Evolutionary conservation across 805 yeast genomes (phyloP).

Genomic region (Ogataea kodamae): DNA sequence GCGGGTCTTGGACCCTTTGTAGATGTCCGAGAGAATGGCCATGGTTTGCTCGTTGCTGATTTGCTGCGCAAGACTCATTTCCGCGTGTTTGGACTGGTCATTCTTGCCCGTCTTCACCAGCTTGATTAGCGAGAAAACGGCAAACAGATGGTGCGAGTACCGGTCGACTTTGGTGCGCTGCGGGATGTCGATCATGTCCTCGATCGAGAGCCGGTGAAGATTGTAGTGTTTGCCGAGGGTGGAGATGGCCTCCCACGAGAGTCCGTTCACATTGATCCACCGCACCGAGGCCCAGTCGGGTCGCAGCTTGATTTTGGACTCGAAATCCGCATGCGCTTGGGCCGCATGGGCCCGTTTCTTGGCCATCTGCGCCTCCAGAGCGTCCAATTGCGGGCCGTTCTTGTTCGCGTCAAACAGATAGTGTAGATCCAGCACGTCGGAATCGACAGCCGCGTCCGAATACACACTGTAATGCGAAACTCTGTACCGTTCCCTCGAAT

Average conservation of each 20-base stretch:
- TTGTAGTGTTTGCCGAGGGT: constrained; percentile 41
- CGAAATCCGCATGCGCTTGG: constrained; percentile 29
- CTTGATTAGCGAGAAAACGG: constrained; percentile 51
- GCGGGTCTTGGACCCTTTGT: constrained; percentile 16
- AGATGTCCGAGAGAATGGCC: constrained; percentile 35
- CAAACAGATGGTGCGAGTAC: constrained; percentile 50
- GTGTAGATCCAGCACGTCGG: constrained; percentile 14
- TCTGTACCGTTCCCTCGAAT: constrained; percentile 41
- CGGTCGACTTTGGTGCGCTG: constrained; percentile 56
- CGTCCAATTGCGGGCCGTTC: constrained; percentile 12
- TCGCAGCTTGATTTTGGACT: constrained; percentile 29
- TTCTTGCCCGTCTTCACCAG: constrained; percentile 33
- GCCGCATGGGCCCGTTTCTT: constrained; percentile 9
- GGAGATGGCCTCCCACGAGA: constrained; percentile 59
- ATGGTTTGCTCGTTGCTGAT: constrained; percentile 27
- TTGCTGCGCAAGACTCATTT: constrained; percentile 17
- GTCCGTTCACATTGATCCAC: constrained; percentile 57
- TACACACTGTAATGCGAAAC: constrained; percentile 42
- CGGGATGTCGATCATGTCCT: constrained; percentile 62
- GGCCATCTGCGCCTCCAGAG: constrained; percentile 9
- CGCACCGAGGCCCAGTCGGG: constrained; percentile 51
- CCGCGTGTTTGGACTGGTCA: not conserved
- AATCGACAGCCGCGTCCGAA: constrained; percentile 24
- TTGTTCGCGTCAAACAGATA: constrained; percentile 9
- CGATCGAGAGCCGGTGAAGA: constrained; percentile 54